phyloP scores from a whole-genome alignment of 176 grass and related monocot species.

The Carex myosuroides region DNA sequence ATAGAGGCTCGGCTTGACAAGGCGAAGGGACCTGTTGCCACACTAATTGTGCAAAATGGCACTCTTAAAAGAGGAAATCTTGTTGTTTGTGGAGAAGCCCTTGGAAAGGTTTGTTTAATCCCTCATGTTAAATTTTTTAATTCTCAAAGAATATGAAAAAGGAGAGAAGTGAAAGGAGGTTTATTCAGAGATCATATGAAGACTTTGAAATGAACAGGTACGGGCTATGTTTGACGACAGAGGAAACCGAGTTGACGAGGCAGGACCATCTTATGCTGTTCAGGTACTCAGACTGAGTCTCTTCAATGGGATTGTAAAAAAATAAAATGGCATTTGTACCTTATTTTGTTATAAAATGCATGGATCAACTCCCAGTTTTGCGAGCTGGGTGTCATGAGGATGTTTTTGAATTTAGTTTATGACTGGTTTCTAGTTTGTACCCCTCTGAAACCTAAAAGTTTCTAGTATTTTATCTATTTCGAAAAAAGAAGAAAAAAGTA shows the following conservation, averaged over 20 bases:
- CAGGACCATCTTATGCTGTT: constrained; percentile 77
- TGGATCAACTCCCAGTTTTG: not conserved
- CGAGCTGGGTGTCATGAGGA: not conserved
- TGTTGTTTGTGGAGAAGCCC: constrained; percentile 87
- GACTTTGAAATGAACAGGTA: constrained; percentile 40
- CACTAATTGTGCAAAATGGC: constrained; percentile 93
- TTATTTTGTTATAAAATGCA: not conserved
- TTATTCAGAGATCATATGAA: constrained; percentile 27
- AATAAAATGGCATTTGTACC: not conserved
- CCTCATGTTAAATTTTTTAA: constrained; percentile 13
- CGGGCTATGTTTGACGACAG: constrained; percentile 95
- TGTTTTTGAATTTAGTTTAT: not conserved
- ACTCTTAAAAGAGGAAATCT: constrained; percentile 82
- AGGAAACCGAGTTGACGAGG: constrained; percentile 69
- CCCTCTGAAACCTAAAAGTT: not conserved
- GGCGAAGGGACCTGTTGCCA: constrained; percentile 70
- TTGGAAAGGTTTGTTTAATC: constrained; percentile 70
- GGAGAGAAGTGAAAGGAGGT: not conserved
- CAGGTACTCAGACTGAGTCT: constrained; percentile 36
- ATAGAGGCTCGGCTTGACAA: constrained; percentile 92
- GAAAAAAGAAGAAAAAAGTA: not conserved
- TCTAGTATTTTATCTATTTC: not conserved
- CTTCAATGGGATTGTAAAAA: not conserved
- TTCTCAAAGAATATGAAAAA: constrained; percentile 15
- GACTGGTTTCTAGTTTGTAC: not conserved